Evolutionary conservation across 768 basidiomycete species (phyloP), one percentile per base, ranked within the genome.

Genomic region (Mrakia frigida): DNA sequence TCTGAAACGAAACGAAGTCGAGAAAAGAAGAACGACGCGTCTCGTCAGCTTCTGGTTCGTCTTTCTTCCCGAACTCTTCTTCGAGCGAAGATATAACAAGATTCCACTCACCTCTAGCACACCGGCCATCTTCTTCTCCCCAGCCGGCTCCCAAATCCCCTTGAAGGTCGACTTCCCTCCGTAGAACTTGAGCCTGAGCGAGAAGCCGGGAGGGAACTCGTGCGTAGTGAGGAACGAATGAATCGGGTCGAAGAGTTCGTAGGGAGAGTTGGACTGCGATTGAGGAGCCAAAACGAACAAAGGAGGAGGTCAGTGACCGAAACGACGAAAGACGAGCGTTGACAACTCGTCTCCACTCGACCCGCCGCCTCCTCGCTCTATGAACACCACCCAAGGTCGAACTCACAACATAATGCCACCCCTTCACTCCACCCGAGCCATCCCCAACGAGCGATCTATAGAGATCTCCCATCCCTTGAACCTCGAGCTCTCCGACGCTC

Each of bases 401-500:
- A 63, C 76, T 52, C 46, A 74, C 76, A 31, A 74, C 77, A 37
- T 70, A 78, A 39, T 78, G 77, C 63, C 67, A 78, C 5, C 77
- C 77, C 10, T 50, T 35, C 25, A 78, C 73, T 23, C 67, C 65
- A n/a, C 73, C 73, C 11, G 39, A 21, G 0, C 74, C 74, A 31
- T 74, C 52, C 0, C 72, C 46, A 31, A 89, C 91, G 88, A 93
- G 89, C 7, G 80, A 78, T 18, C 84, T 84, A 82, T 92, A 93
- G 90, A 91, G 92, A 31, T 89, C 88, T 50, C 88, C 88, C 91
- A 94, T 93, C 4, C 89, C 92, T 6, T 89, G 90, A 65, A 97
- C 91, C 60, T 91, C 84, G 46, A 89, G 88, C 68, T 98, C 93
- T 73, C 87, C 85, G 41, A 93, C 82, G 73, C 93, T 91, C 80